phyloP scores from a whole-genome alignment of 2,329 filamentous ascomycete genomes.

The Penicillium sp. region DNA sequence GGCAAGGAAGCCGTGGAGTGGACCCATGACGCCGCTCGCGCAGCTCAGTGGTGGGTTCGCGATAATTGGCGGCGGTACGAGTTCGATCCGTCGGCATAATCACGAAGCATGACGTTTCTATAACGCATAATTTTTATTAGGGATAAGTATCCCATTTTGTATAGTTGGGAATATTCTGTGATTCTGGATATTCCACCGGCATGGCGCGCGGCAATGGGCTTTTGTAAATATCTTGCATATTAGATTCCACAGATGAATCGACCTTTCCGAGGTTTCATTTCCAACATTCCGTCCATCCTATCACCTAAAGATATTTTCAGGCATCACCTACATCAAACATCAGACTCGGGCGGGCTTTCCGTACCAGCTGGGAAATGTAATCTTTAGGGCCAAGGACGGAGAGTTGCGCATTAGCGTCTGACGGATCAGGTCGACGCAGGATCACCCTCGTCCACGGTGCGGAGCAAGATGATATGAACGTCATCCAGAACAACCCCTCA shows the following conservation, averaged over 20 bases:
- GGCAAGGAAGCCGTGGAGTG: constrained; percentile 36
- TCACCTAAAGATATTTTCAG: too few species aligned
- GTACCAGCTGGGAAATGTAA: too few species aligned
- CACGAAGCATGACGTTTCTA: not conserved
- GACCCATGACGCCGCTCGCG: constrained; percentile 35
- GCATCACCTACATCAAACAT: too few species aligned
- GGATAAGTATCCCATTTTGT: constrained; percentile 3
- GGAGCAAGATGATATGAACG: too few species aligned
- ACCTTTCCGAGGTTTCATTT: not conserved
- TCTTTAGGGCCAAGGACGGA: too few species aligned
- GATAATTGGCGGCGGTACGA: constrained; percentile 29
- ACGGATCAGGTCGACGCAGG: too few species aligned
- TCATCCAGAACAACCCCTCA: too few species aligned
- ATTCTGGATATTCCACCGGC: constrained; percentile 7
- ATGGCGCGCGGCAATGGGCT: constrained; percentile 14
- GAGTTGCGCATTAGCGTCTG: too few species aligned
- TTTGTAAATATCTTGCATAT: constrained; percentile 10
- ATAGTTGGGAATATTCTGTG: constrained; percentile 6
- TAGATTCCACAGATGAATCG: too few species aligned
- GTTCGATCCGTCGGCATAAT: constrained; percentile 9
- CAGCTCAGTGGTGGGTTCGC: constrained; percentile 42
- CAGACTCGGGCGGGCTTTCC: too few species aligned
- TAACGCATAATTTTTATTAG: not conserved
- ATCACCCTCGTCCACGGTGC: too few species aligned
- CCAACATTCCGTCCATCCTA: not conserved